Evolutionary conservation across 495 filamentous ascomycete genomes (phyloP).

Genomic region (Penicillium salamii): DNA sequence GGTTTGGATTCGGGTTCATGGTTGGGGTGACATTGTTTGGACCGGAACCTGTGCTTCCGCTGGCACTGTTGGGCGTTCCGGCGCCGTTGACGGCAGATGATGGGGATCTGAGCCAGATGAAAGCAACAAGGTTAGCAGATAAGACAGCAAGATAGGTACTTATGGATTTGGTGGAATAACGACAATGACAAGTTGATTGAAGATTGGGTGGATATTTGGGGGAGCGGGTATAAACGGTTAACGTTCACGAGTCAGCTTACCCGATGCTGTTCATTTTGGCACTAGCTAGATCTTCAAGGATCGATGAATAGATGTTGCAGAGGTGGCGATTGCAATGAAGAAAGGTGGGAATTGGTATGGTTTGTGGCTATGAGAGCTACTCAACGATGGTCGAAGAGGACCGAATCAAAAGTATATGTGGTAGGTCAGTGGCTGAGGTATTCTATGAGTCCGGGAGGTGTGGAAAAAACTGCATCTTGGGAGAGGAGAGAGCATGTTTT

Average conservation of each 20-base stretch:
- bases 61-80: not conserved
- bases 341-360: not conserved
- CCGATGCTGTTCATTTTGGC: not conserved
- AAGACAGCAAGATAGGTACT: not conserved
- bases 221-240: not conserved
- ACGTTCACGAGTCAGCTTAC: not conserved
- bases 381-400: not conserved
- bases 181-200: not conserved
- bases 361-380: not conserved
- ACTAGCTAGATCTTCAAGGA: not conserved
- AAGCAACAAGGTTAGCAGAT: not conserved
- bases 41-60: not conserved
- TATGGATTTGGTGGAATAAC: not conserved
- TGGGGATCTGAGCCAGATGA: not conserved
- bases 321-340: not conserved
- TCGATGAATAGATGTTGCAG: not conserved
- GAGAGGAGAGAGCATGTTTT: not conserved
- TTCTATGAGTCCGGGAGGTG: not conserved
- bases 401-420: not conserved
- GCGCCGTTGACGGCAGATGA: not conserved
- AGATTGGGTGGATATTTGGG: not conserved
- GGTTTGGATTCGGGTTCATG: not conserved
- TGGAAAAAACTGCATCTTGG: not conserved
- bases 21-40: too few species aligned
- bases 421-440: not conserved